phyloP scores from a whole-genome alignment of 2,329 filamentous ascomycete genomes.

The Aspergillus texensis region DNA sequence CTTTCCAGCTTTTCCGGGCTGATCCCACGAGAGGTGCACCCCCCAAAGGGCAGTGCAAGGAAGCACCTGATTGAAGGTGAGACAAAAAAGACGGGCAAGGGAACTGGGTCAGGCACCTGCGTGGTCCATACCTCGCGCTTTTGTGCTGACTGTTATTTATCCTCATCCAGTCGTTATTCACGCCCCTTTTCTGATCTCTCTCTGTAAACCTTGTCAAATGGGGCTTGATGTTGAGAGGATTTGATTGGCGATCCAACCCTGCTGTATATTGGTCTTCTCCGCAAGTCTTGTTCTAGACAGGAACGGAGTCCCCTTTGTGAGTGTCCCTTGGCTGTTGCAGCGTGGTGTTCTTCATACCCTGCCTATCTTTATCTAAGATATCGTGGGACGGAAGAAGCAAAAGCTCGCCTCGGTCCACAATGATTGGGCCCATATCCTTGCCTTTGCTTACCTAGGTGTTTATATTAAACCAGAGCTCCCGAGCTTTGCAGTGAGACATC shows the following conservation, averaged over 20 bases:
- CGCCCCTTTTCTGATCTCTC: conserved; percentile 19
- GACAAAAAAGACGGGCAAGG: conserved; percentile 13
- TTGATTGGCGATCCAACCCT: conserved; percentile 14
- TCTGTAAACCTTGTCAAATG: conserved; percentile 16
- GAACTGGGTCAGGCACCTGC: conserved; percentile 19
- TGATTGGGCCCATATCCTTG: conserved; percentile 15
- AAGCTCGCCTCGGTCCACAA: conserved; percentile 23
- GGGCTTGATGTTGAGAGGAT: conserved; percentile 14
- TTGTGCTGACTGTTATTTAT: conserved; percentile 17
- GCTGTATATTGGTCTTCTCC: conserved; percentile 12
- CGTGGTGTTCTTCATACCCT: conserved; percentile 16
- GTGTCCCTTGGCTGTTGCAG: conserved; percentile 15
- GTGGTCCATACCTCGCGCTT: conserved; percentile 13
- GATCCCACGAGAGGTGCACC: conserved; percentile 17
- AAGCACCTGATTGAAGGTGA: conserved; percentile 8
- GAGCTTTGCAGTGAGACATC: conserved; percentile 7
- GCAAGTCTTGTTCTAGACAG: conserved; percentile 18
- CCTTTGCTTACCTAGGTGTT: conserved; percentile 11
- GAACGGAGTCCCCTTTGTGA: conserved; percentile 16
- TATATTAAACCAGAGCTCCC: conserved; percentile 14
- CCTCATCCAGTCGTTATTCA: conserved; percentile 14
- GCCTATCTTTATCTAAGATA: conserved; percentile 10
- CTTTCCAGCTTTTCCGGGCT: conserved; percentile 17
- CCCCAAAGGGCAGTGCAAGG: conserved; percentile 2
- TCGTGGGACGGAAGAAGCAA: conserved; percentile 16